Conservation (phyloP, 345 rosid species). For the Rhizophora apiculata region DNA sequence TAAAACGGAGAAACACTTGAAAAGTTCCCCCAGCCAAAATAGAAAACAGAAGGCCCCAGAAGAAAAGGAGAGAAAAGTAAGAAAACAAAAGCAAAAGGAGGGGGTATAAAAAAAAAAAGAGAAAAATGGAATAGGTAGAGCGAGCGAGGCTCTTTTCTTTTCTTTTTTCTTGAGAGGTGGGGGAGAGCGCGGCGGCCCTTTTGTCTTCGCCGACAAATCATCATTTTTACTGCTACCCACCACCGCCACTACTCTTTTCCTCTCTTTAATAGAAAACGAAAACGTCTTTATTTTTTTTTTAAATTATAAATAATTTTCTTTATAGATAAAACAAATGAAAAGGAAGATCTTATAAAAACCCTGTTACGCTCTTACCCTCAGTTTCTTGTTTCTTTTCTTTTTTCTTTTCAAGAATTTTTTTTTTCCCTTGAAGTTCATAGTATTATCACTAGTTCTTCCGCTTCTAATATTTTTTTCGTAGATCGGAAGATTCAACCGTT, state of each 20-base stretch:
- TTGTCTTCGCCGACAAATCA: not conserved
- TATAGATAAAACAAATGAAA: not conserved
- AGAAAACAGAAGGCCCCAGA: not conserved
- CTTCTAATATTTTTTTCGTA: slow-evolving; percentile 30
- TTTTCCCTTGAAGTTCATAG: not conserved
- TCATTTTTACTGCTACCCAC: not conserved
- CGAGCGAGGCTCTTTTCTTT: not conserved
- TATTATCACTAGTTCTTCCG: slow-evolving; percentile 37
- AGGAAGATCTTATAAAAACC: slow-evolving; percentile 22
- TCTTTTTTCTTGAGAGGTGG: no score
- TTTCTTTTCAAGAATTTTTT: not conserved
- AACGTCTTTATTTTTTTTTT: not conserved
- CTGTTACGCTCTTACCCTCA: slow-evolving; percentile 7
- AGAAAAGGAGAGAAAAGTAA: not conserved
- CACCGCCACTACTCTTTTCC: not conserved
- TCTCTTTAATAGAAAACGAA: not conserved
- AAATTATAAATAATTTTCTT: no score
- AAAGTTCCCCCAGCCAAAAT: not conserved
- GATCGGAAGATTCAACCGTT: slow-evolving; percentile 48
- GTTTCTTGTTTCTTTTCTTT: not conserved
- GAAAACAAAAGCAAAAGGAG: no score
- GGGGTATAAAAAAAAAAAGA: not conserved
- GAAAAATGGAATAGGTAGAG: no score
- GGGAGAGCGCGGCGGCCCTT: slow-evolving; percentile 1
- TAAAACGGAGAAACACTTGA: no score